Evolutionary conservation across 2,329 filamentous ascomycete genomes (phyloP), one percentile per base, ranked within the genome.

Genomic region (Ceratocystis huliohia): DNA sequence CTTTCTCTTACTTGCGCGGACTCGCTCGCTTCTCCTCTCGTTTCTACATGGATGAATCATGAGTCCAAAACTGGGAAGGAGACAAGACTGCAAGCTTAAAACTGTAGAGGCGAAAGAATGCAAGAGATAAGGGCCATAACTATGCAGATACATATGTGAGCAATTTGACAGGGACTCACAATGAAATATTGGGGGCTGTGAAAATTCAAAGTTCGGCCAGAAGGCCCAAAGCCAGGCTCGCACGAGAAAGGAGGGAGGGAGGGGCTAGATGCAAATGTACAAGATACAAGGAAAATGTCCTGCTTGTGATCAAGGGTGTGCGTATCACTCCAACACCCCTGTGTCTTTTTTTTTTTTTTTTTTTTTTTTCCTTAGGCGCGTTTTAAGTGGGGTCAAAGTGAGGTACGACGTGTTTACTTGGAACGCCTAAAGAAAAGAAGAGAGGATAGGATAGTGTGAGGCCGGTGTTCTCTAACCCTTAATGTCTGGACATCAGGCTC

Each of bases 1-100:
- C 53, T 17, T 33, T 57, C 53, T 57, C 53, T 57, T 57, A 57
- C 53, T 57, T 33, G 53, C 53, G 53, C 37, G 13, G 37, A 41
- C 37, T 41, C 3, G 37, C 53, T 57, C 53, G 53, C 53, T 57
- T 57, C 28, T 57, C 10, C 13, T 15, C 22, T 57, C 53, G 22
- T 33, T 33, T 57, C 53, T 57, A 3, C 17, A 33, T 33, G 1
- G 15, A 17, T 28, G 53, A 57, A 57, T 57, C 53, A 33, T 57
- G 28, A 50, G 48, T 20, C 48, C 48, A 13, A 22, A 50, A 22
- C 22, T 50, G 7, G 48, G 6, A 22, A 50, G 48, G 48, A 50
- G 20, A 41, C 37, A 15, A 5, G 37, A 4, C n/a, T 20, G n/a
- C 20, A 50, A 3, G 46, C 20, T 50, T 10, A 22, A 10, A 50